Conservation (phyloP, 23 red algal genomes). For the Gracilaria caudata region DNA sequence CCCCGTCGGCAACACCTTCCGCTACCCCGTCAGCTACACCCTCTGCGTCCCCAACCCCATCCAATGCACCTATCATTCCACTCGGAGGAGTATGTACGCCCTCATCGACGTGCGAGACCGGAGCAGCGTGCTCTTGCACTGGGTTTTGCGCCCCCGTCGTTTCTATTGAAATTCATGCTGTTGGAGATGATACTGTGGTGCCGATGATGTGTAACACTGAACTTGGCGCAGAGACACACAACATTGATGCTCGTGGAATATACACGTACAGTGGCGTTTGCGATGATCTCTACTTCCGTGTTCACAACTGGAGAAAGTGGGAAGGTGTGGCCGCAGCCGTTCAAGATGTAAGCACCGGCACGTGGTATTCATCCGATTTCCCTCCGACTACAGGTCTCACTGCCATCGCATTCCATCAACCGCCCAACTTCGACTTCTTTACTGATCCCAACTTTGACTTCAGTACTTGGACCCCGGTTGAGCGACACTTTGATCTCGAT, state of each 20-base stretch:
- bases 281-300: constrained; percentile 23
- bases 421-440: constrained; percentile 27
- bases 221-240: constrained; percentile 3
- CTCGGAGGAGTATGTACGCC: constrained; percentile 13
- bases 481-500: not conserved
- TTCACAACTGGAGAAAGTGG: not conserved
- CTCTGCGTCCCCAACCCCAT: no score
- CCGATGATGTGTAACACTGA: constrained; percentile 9
- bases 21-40: not conserved
- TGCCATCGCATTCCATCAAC: not conserved
- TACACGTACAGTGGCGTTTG: constrained; percentile 16
- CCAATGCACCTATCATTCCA: no score
- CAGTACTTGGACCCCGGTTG: constrained; percentile 6
- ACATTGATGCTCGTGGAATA: not conserved
- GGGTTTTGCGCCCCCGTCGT: constrained; percentile 17
- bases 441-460: constrained; percentile 41
- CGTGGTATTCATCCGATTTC: not conserved
- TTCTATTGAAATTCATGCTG: not conserved
- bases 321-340: not conserved
- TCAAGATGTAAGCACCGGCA: not conserved
- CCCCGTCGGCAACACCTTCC: not conserved
- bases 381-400: not conserved
- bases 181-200: constrained; percentile 10
- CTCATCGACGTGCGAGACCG: not conserved
- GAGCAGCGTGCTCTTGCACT: constrained; percentile 25